phyloP scores from a whole-genome alignment of 495 filamentous ascomycete genomes.

The Mytilinidion resinicola region DNA sequence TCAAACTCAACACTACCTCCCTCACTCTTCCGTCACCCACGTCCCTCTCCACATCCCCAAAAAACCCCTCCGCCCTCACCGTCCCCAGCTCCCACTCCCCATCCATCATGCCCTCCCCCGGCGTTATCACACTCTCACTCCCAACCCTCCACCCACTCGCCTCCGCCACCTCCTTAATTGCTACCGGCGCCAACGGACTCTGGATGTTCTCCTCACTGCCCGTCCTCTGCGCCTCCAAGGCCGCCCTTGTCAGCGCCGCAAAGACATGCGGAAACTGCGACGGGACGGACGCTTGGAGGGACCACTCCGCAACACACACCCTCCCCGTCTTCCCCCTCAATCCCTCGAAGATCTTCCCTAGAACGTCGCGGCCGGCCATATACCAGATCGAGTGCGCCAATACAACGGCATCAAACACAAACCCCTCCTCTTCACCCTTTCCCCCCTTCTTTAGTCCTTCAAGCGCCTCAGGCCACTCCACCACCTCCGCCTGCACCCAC shows the following conservation, averaged over 20 bases:
- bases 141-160: conserved; percentile 33
- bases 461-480: conserved; percentile 11
- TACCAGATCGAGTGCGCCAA: conserved; percentile 49
- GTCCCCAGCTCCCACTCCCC: conserved; percentile 42
- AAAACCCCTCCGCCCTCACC: background rate
- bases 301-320: conserved; percentile 41
- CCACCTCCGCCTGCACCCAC: conserved; percentile 33
- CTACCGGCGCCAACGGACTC: conserved; percentile 36
- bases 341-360: conserved; percentile 33
- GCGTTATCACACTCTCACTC: conserved; percentile 27
- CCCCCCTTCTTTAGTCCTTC: conserved; percentile 18
- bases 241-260: conserved; percentile 27
- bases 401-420: conserved; percentile 41
- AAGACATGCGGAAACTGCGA: conserved; percentile 30
- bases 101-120: conserved; percentile 39
- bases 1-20: conserved; percentile 31
- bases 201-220: conserved; percentile 41
- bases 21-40: conserved; percentile 36
- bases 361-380: conserved; percentile 34
- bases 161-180: conserved; percentile 31
- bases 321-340: conserved; percentile 33
- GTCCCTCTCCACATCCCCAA: conserved; percentile 26
- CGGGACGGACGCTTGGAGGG: conserved; percentile 26
- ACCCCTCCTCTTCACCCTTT: conserved; percentile 14
- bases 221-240: conserved; percentile 26